Conservation (phyloP, 2,329 filamentous ascomycete genomes). For the Colletotrichum orbiculare region DNA sequence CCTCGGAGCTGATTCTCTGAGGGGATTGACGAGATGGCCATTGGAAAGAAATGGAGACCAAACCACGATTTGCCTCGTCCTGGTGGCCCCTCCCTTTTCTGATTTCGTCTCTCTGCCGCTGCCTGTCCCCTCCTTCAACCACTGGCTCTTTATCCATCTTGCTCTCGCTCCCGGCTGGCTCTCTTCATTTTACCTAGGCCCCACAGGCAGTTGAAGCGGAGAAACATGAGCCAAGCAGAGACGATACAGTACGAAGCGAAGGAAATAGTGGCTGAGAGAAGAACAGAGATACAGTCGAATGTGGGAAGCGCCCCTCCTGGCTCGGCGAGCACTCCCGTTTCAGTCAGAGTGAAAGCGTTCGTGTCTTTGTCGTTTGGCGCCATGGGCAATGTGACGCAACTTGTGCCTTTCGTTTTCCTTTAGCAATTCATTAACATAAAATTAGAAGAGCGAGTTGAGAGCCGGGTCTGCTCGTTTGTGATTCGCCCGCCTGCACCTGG, state of each 20-base stretch:
- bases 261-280: background rate
- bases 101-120: too few relatives aligned
- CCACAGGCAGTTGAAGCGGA: background rate
- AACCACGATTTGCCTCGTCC: too few relatives aligned
- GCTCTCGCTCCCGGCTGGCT: background rate
- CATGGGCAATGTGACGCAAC: slow-evolving; percentile 15
- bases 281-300: background rate
- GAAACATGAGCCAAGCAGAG: slow-evolving; percentile 11
- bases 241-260: background rate
- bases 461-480: too few relatives aligned
- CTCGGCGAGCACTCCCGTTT: slow-evolving; percentile 25
- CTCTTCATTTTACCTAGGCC: background rate
- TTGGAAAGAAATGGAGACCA: too few relatives aligned
- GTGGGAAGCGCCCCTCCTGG: background rate
- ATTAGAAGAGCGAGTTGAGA: slow-evolving; percentile 4
- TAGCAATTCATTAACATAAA: slow-evolving; percentile 6
- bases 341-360: slow-evolving; percentile 27
- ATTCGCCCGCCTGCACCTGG: too few relatives aligned
- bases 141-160: background rate
- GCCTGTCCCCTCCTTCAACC: too few relatives aligned
- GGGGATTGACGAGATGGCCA: too few relatives aligned
- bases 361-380: slow-evolving; percentile 6
- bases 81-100: too few relatives aligned
- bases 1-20: too few relatives aligned
- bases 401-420: background rate